A percentile compares a stretch with the other conserved stretches of the same genome.
These are phyloP conservation scores for Discostella pseudostelligera DNA, from an alignment of 108 stramenopile genomes.

Conservation along the genomic window DNA sequence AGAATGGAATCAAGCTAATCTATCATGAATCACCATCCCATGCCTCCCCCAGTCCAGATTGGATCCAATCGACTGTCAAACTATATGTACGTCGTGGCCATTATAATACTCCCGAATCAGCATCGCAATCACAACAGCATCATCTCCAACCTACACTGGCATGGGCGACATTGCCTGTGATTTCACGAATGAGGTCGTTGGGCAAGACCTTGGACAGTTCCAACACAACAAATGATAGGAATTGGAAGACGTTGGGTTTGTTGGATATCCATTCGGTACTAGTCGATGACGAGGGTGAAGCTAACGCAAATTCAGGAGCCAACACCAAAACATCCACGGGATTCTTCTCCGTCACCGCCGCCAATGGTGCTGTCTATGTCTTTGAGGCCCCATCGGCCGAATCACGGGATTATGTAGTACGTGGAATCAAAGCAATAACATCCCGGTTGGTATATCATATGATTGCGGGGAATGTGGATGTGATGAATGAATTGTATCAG, in stretches of 20 bases:
- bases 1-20: slow-evolving; percentile 51
- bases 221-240: slow-evolving; percentile 24
- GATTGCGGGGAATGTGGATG: slow-evolving; percentile 56
- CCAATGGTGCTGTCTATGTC: slow-evolving; percentile 59
- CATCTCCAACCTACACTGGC: slow-evolving; percentile 66
- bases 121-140: slow-evolving; percentile 23
- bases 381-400: slow-evolving; percentile 60
- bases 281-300: slow-evolving; percentile 29
- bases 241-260: slow-evolving; percentile 43
- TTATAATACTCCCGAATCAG: too few relatives aligned
- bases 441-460: slow-evolving; percentile 51
- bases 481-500: slow-evolving; percentile 55
- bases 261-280: slow-evolving; percentile 61
- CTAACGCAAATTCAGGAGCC: slow-evolving; percentile 4
- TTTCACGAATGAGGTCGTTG: slow-evolving; percentile 11
- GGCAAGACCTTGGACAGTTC: not conserved
- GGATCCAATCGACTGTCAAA: slow-evolving; percentile 52
- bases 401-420: slow-evolving; percentile 56
- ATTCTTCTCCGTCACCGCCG: slow-evolving; percentile 75
- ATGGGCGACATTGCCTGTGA: slow-evolving; percentile 58
- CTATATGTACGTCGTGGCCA: slow-evolving; percentile 53
- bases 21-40: slow-evolving; percentile 48
- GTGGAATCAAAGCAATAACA: slow-evolving; percentile 54
- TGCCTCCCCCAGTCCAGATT: slow-evolving; percentile 32
- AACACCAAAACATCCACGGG: too few relatives aligned